Evolutionary conservation across 306 rosid genomes (phyloP), one percentile per base, ranked within the genome.

Genomic region (Acacia confusa): DNA sequence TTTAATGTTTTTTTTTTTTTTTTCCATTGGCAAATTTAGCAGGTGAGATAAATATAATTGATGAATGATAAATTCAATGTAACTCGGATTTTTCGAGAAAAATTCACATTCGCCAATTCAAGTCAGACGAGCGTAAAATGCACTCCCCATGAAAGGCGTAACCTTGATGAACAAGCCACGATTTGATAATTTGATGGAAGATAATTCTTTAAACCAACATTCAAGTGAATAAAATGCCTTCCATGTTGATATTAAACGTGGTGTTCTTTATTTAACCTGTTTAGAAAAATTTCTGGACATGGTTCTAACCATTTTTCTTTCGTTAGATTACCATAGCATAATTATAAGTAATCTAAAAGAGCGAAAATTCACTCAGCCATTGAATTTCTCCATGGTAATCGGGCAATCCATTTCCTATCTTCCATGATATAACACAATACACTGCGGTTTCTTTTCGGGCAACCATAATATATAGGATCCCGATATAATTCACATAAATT

Each of bases 341-440:
- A 10, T 24, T 12, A 6, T 32, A 64, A 30, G 12, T 14, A 30
- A 30, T 43, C 22, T 16, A 13, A 64, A 25, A 60, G 14, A 30
- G 22, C 4, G 22, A 16, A 30, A 4, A 32, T 30, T 30, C 12
- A 1, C 41, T 28, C 70, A 28, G 8, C 6, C 7, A 6, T 61
- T 6, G 4, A 58, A 58, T 61, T 27, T 27, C 17, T 61, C 40
- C 19, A 27, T 1, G 5, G 24, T 19, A 52, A 50, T 44, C 47
- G 64, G 3, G 36, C 50, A 47, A 43, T 71, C 24, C 12, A 14
- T 50, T 45, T 25, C 32, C 74, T 12, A 70, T 67, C 27, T 13
- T 36, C 72, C 72, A 36, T 41, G 10, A 41, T 4, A 8, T 27
- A 75, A 76, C 44, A 71, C 75, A 80, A 76, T 32, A 71, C 76